Base-by-base conservation (phyloP, 768 basidiomycete species). In the Cubamyces lactineus region DNA sequence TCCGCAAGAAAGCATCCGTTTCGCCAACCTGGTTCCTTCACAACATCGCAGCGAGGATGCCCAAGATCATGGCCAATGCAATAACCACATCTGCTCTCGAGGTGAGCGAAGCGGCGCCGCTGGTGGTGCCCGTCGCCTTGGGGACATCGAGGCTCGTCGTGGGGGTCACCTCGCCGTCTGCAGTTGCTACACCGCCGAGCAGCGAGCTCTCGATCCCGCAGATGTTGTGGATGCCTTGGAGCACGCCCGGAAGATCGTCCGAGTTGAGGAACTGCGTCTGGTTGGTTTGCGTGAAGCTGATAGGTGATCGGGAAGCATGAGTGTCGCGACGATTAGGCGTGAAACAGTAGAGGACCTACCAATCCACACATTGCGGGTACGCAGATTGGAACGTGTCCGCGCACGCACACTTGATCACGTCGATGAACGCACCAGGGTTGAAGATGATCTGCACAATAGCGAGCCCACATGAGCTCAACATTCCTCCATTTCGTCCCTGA, bases 301-400 rank as follows among this genome's bases (percentile, higher is more conserved):
- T n/a, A 9, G 1, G 1, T 6, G 9, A 11, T 34, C 9, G 34
- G 34, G 5, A 34, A 9, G 26, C 24, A 49, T n/a, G 48, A 26
- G 48, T 13, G 26, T 28, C 13, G 26, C 23, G 9, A 26, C 9
- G 47, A 11, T 28, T 7, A 7, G 28, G 28, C 28, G 28, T 3
- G 28, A n/a, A n/a, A n/a, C n/a, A n/a, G 28, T 28, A 28, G 28
- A 1, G 24, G 38, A 57, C 76, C 30, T 49, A 86, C 85, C 87
- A 88, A 68, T 88, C 86, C 41, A 84, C 84, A 61, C 86, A 89
- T 76, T 88, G 85, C 40, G 86, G 86, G 73, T 82, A 80, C 11
- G 70, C 72, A 51, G 72, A 62, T 60, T 79, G 72, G 71, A 81
- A 82, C 3, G 80, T 77, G 48, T 80, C 77, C 3, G 79, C 76